Conservation (phyloP, 2,329 filamentous ascomycete genomes). For the Colletotrichum sansevieriae region DNA sequence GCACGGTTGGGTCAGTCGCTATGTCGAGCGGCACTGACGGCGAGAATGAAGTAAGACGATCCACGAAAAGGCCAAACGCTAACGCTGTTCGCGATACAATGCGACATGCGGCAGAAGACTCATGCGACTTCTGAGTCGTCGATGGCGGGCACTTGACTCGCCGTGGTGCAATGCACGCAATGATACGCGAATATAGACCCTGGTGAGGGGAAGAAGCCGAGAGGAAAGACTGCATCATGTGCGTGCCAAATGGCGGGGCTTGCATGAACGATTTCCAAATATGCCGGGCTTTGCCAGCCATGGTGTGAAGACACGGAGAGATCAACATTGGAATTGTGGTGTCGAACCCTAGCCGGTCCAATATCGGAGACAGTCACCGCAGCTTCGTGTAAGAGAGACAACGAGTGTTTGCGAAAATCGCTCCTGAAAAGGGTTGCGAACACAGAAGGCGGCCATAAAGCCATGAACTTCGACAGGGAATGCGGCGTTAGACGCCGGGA, state of each 20-base stretch:
- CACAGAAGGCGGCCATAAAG: background rate
- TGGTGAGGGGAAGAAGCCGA: constrained; percentile 23
- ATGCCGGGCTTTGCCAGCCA: constrained; percentile 27
- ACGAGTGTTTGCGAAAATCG: background rate
- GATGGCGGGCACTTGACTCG: constrained; percentile 40
- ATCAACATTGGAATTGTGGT: constrained; percentile 20
- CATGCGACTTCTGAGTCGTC: constrained; percentile 20
- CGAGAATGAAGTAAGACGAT: constrained; percentile 1
- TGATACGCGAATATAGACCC: constrained; percentile 29
- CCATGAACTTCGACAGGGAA: constrained; percentile 5
- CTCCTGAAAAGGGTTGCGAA: constrained; percentile 18
- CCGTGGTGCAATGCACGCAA: constrained; percentile 24
- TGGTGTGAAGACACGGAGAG: constrained; percentile 9
- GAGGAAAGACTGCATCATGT: constrained; percentile 34
- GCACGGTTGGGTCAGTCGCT: constrained; percentile 13
- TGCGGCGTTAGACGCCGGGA: background rate
- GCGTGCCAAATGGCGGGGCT: constrained; percentile 32
- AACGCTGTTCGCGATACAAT: constrained; percentile 24
- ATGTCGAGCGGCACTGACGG: constrained; percentile 33
- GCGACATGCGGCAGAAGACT: constrained; percentile 20
- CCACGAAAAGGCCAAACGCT: constrained; percentile 10
- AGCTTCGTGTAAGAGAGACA: constrained; percentile 11
- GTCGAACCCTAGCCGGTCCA: constrained; percentile 29
- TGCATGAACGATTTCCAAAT: constrained; percentile 37
- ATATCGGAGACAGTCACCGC: constrained; percentile 25